Base-by-base conservation (phyloP, 345 rosid species). In the Cochlearia excelsa region DNA sequence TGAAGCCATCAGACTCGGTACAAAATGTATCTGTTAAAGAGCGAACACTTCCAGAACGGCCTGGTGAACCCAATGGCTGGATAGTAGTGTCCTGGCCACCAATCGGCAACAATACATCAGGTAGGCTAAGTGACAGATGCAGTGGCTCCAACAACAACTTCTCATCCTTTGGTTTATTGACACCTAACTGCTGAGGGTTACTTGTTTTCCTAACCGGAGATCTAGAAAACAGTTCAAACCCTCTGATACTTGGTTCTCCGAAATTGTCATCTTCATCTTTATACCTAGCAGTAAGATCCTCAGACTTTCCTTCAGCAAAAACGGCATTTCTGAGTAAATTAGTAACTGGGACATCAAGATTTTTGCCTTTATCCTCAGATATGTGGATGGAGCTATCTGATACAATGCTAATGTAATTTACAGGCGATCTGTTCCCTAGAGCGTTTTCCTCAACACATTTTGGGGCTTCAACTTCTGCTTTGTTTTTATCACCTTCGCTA, bases 51-150 rank as follows among this genome's bases (percentile, higher is more conserved):
- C 81, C 88, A 46, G 81, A 88, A 29, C 77, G 84, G 68, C 80
- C 84, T 26, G 95, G 94, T 6, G 97, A 89, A 57, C 84, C 90
- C 27, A 83, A 82, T 54, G 65, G 78, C 62, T 71, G 74, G 54
- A 65, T 50, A 57, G 74, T 50, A 57, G 74, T 51, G 68, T 80
- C 89, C 35, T 54, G 70, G 63, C 90, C 82, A 49, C 93, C 86
- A 61, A 84, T 76, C 2, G 97, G 97, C 61, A 85, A 78, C 74
- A 93, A 59, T 7, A 93, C 83, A 81, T 80, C 82, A 30, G 99
- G 99, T 74, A 93, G 77, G 69, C 99, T 85, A 60, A 93, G 97
- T 65, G 97, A 85, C 39, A 93, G 89, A 83, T 89, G 95, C 65
- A 87, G 91, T 35, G 91, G 82, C 73, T 85, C 97, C 74, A 93